Conservation (phyloP, 495 filamentous ascomycete species). For the Chlorociboria aeruginascens region DNA sequence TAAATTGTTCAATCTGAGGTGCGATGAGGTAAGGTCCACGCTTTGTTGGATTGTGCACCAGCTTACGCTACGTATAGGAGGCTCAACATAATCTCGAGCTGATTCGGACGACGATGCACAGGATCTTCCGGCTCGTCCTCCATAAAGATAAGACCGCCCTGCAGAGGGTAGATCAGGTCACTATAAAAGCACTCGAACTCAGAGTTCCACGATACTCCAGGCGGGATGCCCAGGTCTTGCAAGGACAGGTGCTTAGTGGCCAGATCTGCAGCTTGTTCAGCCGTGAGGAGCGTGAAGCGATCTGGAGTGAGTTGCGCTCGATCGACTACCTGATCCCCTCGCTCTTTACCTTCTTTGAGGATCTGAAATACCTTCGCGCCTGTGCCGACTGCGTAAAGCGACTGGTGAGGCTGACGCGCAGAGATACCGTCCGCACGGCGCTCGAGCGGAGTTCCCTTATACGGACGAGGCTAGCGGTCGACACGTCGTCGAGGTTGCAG, state of each 20-base stretch:
- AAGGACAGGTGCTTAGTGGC: background rate
- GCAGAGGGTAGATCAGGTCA: background rate
- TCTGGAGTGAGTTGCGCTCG: background rate
- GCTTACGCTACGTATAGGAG: constrained; percentile 9
- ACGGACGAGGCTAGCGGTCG: too few relatives aligned
- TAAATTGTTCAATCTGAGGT: constrained; percentile 13
- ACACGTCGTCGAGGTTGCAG: too few relatives aligned
- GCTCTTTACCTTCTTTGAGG: background rate
- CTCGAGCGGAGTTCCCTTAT: too few relatives aligned
- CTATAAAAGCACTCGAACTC: constrained; percentile 7
- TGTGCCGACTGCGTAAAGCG: too few relatives aligned
- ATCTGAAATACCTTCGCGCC: too few relatives aligned
- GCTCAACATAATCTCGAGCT: constrained; percentile 14
- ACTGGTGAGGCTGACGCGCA: too few relatives aligned
- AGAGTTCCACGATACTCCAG: constrained; percentile 6
- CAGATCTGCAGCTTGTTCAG: background rate
- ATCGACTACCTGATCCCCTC: background rate
- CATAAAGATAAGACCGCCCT: background rate
- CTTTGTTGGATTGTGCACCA: background rate
- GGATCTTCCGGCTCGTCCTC: background rate
- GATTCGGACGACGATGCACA: background rate
- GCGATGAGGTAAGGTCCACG: constrained; percentile 1
- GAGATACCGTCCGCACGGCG: too few relatives aligned
- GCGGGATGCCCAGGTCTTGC: background rate
- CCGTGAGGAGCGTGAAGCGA: background rate